phyloP scores from a whole-genome alignment of 1,284 basidiomycete species.

The Fistulinella cinereoalba region DNA sequence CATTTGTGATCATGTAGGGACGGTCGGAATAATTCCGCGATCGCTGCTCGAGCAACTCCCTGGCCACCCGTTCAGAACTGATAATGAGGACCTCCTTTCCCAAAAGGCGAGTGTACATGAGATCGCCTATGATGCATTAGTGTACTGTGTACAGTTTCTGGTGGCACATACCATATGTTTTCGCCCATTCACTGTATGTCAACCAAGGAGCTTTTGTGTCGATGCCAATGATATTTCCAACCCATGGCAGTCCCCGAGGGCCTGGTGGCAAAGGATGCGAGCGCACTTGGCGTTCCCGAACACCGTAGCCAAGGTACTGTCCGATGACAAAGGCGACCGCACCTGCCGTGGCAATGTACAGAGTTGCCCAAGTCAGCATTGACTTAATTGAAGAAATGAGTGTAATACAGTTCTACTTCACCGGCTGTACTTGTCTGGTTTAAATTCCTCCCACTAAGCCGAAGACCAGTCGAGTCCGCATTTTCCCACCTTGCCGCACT shows the following conservation, averaged over 20 bases:
- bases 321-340: constrained; percentile 8
- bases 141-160: background rate
- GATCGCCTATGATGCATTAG: constrained; percentile 24
- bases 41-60: constrained; percentile 44
- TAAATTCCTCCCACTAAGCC: no score
- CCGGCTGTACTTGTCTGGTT: no score
- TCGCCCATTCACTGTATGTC: constrained; percentile 22
- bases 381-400: no score
- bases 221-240: constrained; percentile 8
- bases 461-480: no score
- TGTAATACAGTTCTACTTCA: no score
- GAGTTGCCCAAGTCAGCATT: no score
- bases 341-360: no score
- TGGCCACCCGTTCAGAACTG: constrained; percentile 36
- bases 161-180: constrained; percentile 19
- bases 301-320: no score
- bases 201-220: constrained; percentile 19
- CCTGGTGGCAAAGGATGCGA: constrained; percentile 23
- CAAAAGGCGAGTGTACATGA: constrained; percentile 29
- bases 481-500: no score
- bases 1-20: constrained; percentile 18
- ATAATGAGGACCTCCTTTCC: constrained; percentile 39
- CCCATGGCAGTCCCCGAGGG: constrained; percentile 17
- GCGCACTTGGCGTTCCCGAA: no score
- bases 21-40: constrained; percentile 36